Evolutionary conservation across 1,284 basidiomycete genomes (phyloP).

Genomic region (Sparassis latifolia): DNA sequence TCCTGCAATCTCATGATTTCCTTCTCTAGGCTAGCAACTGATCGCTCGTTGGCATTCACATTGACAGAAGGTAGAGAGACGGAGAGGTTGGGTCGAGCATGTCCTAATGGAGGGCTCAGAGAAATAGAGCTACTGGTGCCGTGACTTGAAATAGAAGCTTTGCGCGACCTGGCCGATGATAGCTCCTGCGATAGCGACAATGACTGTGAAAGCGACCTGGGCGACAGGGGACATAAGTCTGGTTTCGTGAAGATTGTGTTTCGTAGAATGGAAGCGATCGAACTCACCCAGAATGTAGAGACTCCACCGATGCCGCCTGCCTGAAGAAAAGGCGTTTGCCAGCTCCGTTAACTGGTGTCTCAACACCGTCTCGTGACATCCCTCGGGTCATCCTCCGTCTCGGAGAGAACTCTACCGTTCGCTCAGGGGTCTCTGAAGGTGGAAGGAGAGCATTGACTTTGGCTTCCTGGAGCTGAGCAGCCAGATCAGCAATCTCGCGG

Average conservation of each 20-base stretch:
- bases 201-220: conserved; percentile 79
- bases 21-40: conserved; percentile 80
- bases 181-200: conserved; percentile 95
- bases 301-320: conserved; percentile 77
- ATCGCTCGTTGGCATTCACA: conserved; percentile 50
- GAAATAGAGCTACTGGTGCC: conserved; percentile 54
- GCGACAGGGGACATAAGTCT: conserved; percentile 8
- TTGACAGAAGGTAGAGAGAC: conserved; percentile 44
- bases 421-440: conserved; percentile 48
- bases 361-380: conserved; percentile 42
- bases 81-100: conserved; percentile 50
- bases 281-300: conserved; percentile 71
- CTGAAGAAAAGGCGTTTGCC: conserved; percentile 41
- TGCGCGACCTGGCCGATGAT: conserved; percentile 82
- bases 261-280: conserved; percentile 6
- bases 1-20: conserved; percentile 91
- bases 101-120: conserved; percentile 30
- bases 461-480: conserved; percentile 76
- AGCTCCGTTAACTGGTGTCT: conserved; percentile 41
- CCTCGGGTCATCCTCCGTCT: conserved; percentile 46
- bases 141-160: conserved; percentile 68
- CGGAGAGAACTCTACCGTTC: conserved; percentile 36
- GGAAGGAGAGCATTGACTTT: conserved; percentile 41
- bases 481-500: conserved; percentile 81
- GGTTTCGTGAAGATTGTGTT: conserved; percentile 12